A percentile compares a stretch with the other conserved stretches of the same genome.
Evolutionary conservation across 2,329 filamentous ascomycete species (phyloP).

Genomic region (Paraconiothyrium sp.): DNA sequence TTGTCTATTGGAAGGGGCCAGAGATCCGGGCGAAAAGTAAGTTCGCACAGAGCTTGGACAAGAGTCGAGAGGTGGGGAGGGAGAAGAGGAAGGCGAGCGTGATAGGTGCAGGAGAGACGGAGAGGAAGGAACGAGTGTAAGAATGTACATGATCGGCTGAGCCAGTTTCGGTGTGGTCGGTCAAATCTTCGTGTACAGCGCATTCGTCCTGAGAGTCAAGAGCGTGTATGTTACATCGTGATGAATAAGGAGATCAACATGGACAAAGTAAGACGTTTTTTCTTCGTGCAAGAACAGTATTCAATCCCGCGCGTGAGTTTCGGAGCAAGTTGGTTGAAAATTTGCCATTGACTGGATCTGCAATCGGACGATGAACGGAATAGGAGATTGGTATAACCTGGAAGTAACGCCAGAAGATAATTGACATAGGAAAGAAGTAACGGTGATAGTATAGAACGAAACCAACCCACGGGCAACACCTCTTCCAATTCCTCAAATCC

Average conservation of each 20-base stretch:
- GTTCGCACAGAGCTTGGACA: constrained; percentile 60
- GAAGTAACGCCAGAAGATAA: neutral
- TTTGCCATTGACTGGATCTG: neutral
- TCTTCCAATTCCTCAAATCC: neutral
- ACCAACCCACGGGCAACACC: neutral
- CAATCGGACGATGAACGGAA: neutral
- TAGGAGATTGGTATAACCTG: constrained; percentile 3
- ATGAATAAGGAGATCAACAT: neutral
- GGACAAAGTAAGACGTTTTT: neutral
- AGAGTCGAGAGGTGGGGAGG: constrained; percentile 38
- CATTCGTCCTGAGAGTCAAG: neutral
- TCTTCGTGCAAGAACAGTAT: neutral
- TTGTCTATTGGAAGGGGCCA: constrained; percentile 66
- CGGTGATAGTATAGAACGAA: neutral
- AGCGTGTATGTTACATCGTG: neutral
- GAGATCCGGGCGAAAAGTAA: constrained; percentile 60
- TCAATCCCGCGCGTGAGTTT: neutral
- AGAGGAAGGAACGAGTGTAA: constrained; percentile 17
- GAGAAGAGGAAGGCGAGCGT: constrained; percentile 42
- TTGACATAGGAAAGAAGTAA: constrained; percentile 6
- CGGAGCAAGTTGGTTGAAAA: neutral
- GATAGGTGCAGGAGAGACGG: constrained; percentile 21
- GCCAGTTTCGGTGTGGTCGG: neutral
- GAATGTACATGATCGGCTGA: neutral
- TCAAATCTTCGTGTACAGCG: neutral